Evolutionary conservation across 1,139 yeast genomes (phyloP), one percentile per base, ranked within the genome.

Genomic region (Suhomyces yuchorum): DNA sequence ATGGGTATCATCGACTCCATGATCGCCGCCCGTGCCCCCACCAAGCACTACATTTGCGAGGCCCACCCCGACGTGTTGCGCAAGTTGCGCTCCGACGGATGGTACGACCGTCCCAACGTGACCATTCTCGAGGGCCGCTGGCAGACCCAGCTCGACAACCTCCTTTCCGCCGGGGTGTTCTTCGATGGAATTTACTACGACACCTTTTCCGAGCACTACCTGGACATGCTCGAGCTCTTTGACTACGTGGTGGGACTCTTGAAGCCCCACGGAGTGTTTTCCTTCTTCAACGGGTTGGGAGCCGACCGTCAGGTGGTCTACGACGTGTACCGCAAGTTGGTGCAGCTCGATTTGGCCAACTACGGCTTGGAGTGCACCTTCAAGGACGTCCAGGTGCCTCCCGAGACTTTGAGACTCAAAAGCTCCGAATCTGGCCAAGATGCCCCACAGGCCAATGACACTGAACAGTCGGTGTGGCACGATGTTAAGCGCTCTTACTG

Each of bases 221-320:
- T 77, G 52, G 97, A 92, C 63, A 87, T 92, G 93, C 75, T 89
- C 37, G 96, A 89, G 44, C 75, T 92, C 35, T 89, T 87, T 62
- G 97, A 92, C 67, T 65, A 78, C 20, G 77, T 89, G 3, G 96
- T 91, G 14, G 97, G 97, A 0, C 70, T 92, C 44, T 69, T 92
- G 53, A 86, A 87, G 62, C 91, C 96, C 1, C 80, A 80, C 36
- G 96, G 96, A 4, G 78, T 83, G 0, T 91, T 92, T 55, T 89
- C 96, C 1, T 92, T 90, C 63, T 92, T 92, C 74, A 92, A 92
- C 60, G 98, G 98, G 0, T 75, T 92, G 34, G 98, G 98, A n/a
- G 98, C 97, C 6, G 98, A 92, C 60, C 77, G 97, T 60, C 83
- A 87, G 62, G 80, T 91, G 9, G 81, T 92, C 51, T 92, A 92